Evolutionary conservation across 179 eudicot genomes (phyloP).

Genomic region (Corrigiola litoralis): DNA sequence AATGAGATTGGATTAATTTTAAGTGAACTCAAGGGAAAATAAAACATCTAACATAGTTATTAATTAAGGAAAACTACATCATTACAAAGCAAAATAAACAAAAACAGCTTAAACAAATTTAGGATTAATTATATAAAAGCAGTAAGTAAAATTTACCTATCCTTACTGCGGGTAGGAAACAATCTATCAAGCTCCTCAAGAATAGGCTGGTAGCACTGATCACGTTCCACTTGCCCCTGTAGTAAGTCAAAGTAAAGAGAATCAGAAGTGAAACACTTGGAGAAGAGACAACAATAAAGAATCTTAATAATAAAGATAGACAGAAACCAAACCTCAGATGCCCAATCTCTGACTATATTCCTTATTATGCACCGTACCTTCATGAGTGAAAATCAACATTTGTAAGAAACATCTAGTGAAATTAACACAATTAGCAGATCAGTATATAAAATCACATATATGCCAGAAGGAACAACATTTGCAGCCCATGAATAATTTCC

Average conservation of each 20-base stretch:
- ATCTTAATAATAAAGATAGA: background rate
- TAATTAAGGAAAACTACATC: background rate
- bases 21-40: background rate
- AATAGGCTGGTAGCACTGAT: conserved; percentile 91
- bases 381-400: background rate
- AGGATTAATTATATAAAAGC: background rate
- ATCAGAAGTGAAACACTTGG: conserved; percentile 13
- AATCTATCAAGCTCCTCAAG: conserved; percentile 73
- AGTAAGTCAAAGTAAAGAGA: conserved; percentile 2
- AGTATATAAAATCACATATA: background rate
- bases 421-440: background rate
- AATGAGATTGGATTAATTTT: background rate
- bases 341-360: conserved; percentile 98
- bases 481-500: too few species aligned
- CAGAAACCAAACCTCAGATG: conserved; percentile 60
- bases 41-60: background rate
- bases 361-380: conserved; percentile 94
- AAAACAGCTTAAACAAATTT: background rate
- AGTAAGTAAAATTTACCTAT: conserved; percentile 38
- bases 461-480: too few species aligned
- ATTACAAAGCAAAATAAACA: background rate
- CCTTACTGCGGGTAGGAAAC: conserved; percentile 57
- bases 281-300: conserved; percentile 7
- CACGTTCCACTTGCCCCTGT: conserved; percentile 90
- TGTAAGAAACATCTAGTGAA: background rate